Evolutionary conservation across 106 monocot species (phyloP).

Genomic region (Triglochin maritima): DNA sequence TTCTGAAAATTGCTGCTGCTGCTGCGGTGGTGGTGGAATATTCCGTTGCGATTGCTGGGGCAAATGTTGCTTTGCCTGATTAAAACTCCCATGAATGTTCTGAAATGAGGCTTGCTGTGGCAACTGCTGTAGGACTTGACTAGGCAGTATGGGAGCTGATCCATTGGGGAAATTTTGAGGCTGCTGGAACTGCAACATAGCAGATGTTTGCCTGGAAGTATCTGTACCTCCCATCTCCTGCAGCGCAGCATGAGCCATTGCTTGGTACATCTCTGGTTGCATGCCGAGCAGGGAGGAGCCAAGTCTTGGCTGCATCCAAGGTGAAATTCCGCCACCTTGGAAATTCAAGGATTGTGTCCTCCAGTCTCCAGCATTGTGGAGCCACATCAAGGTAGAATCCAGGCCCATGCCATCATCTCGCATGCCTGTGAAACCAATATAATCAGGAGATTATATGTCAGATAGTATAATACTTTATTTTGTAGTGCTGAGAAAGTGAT

Average conservation of each 20-base stretch:
- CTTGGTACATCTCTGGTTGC: slow-evolving; percentile 38
- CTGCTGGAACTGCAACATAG: slow-evolving; percentile 35
- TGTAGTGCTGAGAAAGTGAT: not conserved
- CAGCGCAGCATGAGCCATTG: slow-evolving; percentile 25
- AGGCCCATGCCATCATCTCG: slow-evolving; percentile 52
- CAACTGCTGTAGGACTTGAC: slow-evolving; percentile 20
- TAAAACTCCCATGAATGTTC: slow-evolving; percentile 13
- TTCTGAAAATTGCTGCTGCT: slow-evolving; percentile 8
- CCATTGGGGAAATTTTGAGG: slow-evolving; percentile 8
- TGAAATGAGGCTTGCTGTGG: slow-evolving; percentile 23
- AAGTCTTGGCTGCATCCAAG: slow-evolving; percentile 67
- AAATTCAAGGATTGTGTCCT: slow-evolving; percentile 61
- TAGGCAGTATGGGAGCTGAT: slow-evolving; percentile 4
- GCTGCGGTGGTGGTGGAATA: not conserved
- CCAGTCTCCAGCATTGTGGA: slow-evolving; percentile 47
- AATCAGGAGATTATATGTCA: not conserved
- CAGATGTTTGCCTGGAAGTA: slow-evolving; percentile 10
- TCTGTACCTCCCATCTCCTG: slow-evolving; percentile 25
- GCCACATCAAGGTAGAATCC: slow-evolving; percentile 58
- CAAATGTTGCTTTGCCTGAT: slow-evolving; percentile 5
- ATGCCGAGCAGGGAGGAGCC: slow-evolving; percentile 49
- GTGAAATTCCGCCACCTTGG: slow-evolving; percentile 51
- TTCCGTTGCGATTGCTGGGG: not conserved
- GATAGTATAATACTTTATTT: not conserved
- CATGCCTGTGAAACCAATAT: slow-evolving; percentile 25